Conservation (phyloP, 345 rosid species). For the Lepidium didymum region DNA sequence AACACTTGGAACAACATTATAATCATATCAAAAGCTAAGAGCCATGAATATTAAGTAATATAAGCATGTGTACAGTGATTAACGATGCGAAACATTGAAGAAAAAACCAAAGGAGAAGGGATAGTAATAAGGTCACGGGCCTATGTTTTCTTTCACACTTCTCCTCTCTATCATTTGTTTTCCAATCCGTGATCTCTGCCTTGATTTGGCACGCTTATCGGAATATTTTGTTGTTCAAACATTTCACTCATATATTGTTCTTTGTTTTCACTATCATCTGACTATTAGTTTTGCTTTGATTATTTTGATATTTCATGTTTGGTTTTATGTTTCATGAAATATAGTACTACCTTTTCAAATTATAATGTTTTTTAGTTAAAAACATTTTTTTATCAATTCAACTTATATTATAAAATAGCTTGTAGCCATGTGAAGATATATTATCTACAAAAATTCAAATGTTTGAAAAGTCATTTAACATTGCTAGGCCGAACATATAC, state of each 20-base stretch:
- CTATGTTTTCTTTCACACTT: constrained; percentile 10
- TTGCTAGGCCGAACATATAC: no score
- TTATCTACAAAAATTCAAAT: no score
- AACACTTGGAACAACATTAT: neutral
- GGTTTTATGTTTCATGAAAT: no score
- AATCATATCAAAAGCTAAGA: neutral
- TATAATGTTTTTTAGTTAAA: no score
- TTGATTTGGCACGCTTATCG: neutral
- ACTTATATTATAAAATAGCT: no score
- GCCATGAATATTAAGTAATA: neutral
- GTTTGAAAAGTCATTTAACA: no score
- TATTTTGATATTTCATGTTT: neutral
- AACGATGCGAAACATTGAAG: constrained; percentile 1
- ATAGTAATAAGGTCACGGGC: constrained; percentile 27
- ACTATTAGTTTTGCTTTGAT: neutral
- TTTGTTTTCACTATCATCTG: neutral
- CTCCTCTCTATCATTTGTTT: constrained; percentile 8
- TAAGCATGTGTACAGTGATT: neutral
- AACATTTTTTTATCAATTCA: no score
- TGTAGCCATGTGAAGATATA: no score
- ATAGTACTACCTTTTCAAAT: no score
- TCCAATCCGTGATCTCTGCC: constrained; percentile 16
- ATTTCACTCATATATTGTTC: neutral
- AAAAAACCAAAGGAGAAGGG: constrained; percentile 11
- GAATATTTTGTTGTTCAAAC: neutral